Base-by-base conservation (phyloP, 2,329 filamentous ascomycete species). In the Penicillium sclerotigenum region DNA sequence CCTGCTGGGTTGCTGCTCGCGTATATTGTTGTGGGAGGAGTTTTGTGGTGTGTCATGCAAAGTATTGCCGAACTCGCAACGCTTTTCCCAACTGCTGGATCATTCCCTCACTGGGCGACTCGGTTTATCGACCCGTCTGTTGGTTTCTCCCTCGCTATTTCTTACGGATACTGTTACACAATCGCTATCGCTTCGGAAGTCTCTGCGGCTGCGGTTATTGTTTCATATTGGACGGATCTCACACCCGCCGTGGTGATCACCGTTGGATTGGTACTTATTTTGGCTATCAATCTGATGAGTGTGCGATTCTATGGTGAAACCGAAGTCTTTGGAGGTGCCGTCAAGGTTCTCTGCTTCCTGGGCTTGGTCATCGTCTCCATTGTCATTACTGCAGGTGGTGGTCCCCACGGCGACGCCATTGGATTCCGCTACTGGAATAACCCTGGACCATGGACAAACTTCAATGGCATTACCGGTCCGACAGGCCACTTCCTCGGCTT, bases 41-140 rank as follows among this genome's bases (percentile, higher is more conserved):
- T 96, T 87, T 74, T 96, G 59, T 96, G 90, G 76, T 92, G 88
- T 72, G 95, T 91, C 3, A 89, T 95, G 51, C 91, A 96, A 69
- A 91, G 91, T 4, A 81, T 97, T 20, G 92, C 91, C 55, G 92
- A 97, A 74, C 81, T 97, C 71, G 90, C 91, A 20, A 91, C 96
- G 22, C 77, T 91, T n/a, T 94, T 92, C 62, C 92, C 92, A 3
- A 88, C 96, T 18, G 89, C 91, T 11, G 92, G 92, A 48, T 94
- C 91, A 2, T 97, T 96, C 71, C 91, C 90, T 1, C 87, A 90
- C 10, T 96, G 91, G 77, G 93, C 91, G 18, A 96, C 90, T 10
- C 84, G 92, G 13, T 96, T 97, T 68, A 76, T 97, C 31, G 91
- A 96, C 69, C 92, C 91, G 0, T 90, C 91, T 0, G 95, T 91